Evolutionary conservation across 352 stramenopile genomes (phyloP), one percentile per base, ranked within the genome.

Genomic region (Globisporangium lucens): DNA sequence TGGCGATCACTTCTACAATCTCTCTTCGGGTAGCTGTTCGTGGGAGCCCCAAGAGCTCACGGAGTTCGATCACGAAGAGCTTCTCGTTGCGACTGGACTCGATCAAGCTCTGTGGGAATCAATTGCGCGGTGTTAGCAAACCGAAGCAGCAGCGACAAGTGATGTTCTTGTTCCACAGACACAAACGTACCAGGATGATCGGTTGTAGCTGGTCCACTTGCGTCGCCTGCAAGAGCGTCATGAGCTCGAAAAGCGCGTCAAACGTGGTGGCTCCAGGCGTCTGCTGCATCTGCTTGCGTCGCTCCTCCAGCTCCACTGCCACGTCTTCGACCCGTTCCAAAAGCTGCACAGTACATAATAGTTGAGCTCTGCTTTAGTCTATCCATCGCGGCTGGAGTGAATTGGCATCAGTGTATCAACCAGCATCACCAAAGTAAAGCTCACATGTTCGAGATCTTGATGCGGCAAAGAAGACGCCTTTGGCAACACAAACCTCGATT

Each of bases 231-330:
- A 72, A 24, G 9, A 72, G 52, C 35, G 15, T 30, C 67, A 72
- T 69, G 67, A 68, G 36, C 20, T 63, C 62, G 24, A 72, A 69
- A 24, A 72, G 61, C 30, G 33, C 29, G 20, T 65, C 53, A 20
- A 67, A 65, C 4, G 53, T 33, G 12, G 9, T 46, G 24, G n/a
- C n/a, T 27, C 60, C 29, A 7, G 35, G 36, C 35, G 61, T 24
- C 8, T 57, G 4, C 13, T 53, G 36, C 61, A 69, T 68, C n/a
- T 65, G 41, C 61, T 69, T 57, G 17, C 67, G 67, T 15, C 53
- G 61, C 17, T 53, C 55, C 17, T 51, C 30, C 36, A 68, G 41
- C 56, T 69, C 67, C 7, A 56, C 29, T 13, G 27, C 29, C 7
- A 64, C 35, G 4, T 64, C 61, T 20, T 72, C 52, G 2, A 68